Conservation (phyloP, 179 eudicot species). For the Camellia oleifera region DNA sequence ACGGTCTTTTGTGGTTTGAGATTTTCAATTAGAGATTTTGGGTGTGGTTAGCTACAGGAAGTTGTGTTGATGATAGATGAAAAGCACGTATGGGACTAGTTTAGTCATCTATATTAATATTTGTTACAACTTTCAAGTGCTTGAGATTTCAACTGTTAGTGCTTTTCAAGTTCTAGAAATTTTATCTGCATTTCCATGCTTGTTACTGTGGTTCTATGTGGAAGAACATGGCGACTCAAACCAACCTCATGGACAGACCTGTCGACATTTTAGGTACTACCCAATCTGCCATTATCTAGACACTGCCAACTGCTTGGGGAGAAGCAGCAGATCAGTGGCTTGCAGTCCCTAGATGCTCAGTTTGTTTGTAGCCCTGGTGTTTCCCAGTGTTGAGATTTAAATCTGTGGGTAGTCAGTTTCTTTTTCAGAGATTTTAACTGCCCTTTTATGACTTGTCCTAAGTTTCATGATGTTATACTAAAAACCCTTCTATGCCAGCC, state of each 20-base stretch:
- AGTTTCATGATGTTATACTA: too few species aligned
- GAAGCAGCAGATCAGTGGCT: neutral
- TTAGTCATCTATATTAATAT: neutral
- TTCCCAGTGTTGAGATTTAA: too few species aligned
- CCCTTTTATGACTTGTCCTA: neutral
- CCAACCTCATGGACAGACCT: too few species aligned
- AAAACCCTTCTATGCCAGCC: too few species aligned
- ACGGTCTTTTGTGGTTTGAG: neutral
- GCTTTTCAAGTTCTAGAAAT: neutral
- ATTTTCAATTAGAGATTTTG: neutral
- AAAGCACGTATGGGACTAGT: neutral
- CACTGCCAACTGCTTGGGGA: neutral
- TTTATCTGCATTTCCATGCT: neutral
- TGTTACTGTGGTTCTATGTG: neutral
- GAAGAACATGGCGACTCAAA: too few species aligned
- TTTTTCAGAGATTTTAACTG: neutral
- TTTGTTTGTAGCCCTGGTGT: neutral
- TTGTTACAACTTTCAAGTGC: neutral
- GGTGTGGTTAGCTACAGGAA: neutral
- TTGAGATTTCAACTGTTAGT: neutral
- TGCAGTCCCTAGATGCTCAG: neutral
- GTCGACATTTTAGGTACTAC: neutral
- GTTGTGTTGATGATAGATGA: constrained; percentile 4
- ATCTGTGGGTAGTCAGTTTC: neutral
- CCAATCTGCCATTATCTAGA: neutral